Conservation (phyloP, 2,329 filamentous ascomycete genomes). For the Moelleriella libera region DNA sequence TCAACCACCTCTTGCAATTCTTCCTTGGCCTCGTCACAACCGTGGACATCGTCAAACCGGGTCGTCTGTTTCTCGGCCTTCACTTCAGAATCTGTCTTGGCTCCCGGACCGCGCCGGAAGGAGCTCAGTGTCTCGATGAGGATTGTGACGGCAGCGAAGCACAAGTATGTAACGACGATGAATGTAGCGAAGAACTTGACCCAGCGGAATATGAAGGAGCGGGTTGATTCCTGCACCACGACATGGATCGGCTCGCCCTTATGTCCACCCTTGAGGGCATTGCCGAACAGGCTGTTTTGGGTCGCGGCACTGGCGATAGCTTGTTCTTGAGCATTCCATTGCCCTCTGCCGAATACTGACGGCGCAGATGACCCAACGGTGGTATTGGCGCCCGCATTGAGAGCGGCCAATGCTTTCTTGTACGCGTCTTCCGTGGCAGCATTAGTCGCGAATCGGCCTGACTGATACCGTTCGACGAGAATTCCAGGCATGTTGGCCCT, state of each 20-base stretch:
- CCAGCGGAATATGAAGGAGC: conserved; percentile 76
- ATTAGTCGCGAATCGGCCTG: conserved; percentile 72
- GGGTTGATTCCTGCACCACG: conserved; percentile 80
- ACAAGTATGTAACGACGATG: conserved; percentile 63
- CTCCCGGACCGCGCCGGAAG: conserved; percentile 59
- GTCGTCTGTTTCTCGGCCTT: conserved; percentile 88
- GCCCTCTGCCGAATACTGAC: conserved; percentile 10
- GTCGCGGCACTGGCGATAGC: conserved; percentile 14
- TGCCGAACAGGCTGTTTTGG: conserved; percentile 6
- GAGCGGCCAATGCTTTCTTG: conserved; percentile 48
- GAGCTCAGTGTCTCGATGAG: conserved; percentile 68
- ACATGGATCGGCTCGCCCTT: conserved; percentile 88
- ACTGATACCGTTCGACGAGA: conserved; percentile 78
- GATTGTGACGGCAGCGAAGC: conserved; percentile 66
- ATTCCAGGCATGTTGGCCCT: conserved; percentile 91
- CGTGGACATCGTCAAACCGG: conserved; percentile 86
- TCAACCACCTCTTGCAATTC: conserved; percentile 95
- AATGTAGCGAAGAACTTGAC: conserved; percentile 76
- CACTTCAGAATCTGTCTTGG: conserved; percentile 64
- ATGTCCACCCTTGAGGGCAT: conserved; percentile 40
- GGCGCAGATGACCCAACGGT: conserved; percentile 10
- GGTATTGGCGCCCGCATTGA: conserved; percentile 15
- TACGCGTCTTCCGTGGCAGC: conserved; percentile 66
- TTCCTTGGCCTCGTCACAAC: conserved; percentile 96
- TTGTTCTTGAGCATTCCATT: conserved; percentile 16